Percentiles rank a stretch among this genome's conserved stretches.
Conservation (phyloP, 495 filamentous ascomycete species). For the Hypoxylon perforatum region DNA sequence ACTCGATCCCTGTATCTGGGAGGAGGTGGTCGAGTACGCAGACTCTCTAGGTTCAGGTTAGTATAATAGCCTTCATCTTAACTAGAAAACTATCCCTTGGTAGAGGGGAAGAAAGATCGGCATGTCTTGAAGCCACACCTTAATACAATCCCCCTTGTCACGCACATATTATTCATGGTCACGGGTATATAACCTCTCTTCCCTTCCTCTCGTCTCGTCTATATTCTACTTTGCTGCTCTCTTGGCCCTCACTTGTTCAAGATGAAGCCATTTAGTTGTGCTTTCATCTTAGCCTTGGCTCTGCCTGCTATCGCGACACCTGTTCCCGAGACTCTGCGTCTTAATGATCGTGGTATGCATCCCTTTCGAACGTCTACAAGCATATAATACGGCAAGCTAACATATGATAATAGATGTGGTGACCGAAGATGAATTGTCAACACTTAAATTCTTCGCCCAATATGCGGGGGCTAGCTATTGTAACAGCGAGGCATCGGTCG, state of each 20-base stretch:
- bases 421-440: conserved; percentile 52
- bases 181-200: not conserved
- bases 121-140: conserved; percentile 11
- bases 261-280: conserved; percentile 36
- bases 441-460: conserved; percentile 72
- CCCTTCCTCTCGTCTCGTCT: not conserved
- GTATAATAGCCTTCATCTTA: not conserved
- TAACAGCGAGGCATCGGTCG: conserved; percentile 60
- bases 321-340: conserved; percentile 2
- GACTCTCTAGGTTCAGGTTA: not conserved
- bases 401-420: conserved; percentile 35
- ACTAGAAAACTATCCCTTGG: not conserved
- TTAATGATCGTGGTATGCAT: conserved; percentile 26
- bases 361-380: not conserved
- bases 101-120: conserved; percentile 13
- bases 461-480: conserved; percentile 80
- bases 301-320: conserved; percentile 27
- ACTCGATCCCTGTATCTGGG: not conserved
- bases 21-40: not conserved
- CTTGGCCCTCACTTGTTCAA: conserved; percentile 13
- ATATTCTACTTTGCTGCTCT: not conserved
- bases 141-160: not conserved
- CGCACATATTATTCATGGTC: not conserved
- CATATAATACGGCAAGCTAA: conserved; percentile 5
- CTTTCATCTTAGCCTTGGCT: conserved; percentile 31